Percentiles rank a stretch among this genome's conserved stretches.
Evolutionary conservation across 768 basidiomycete genomes (phyloP).

Genomic region (Russula abietina): DNA sequence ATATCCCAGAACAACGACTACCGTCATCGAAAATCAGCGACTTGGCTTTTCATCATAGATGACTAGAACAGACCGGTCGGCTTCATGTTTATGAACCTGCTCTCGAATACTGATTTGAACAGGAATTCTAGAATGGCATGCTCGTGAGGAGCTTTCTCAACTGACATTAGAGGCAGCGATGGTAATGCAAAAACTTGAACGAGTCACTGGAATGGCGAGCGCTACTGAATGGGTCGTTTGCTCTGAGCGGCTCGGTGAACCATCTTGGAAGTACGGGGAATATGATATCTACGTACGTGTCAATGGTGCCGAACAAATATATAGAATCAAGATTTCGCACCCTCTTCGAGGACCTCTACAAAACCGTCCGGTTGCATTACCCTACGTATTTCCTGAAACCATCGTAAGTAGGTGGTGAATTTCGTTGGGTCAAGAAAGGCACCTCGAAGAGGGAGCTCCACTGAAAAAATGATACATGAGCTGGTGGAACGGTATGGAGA

Average conservation of each 20-base stretch:
- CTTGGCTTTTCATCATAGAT: too few species aligned
- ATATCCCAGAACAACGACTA: conserved; percentile 24
- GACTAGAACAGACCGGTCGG: conserved; percentile 24
- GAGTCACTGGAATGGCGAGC: conserved; percentile 6
- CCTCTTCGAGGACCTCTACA: conserved; percentile 69
- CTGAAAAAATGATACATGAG: conserved; percentile 38
- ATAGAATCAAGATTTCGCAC: conserved; percentile 33
- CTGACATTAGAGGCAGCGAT: conserved; percentile 10
- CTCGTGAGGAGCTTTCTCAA: conserved; percentile 16
- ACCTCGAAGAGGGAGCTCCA: conserved; percentile 16
- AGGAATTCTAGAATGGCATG: conserved; percentile 25
- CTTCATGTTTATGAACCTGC: conserved; percentile 26
- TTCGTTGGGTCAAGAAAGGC: background rate
- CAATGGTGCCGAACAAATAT: background rate
- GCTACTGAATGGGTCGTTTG: conserved; percentile 21
- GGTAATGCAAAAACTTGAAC: conserved; percentile 3
- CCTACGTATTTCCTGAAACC: conserved; percentile 59
- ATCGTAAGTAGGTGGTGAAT: conserved; percentile 28
- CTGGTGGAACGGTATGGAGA: conserved; percentile 33
- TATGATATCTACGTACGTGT: conserved; percentile 48
- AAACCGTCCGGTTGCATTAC: conserved; percentile 64
- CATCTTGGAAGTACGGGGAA: conserved; percentile 73
- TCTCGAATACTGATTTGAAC: conserved; percentile 26
- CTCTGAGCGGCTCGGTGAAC: conserved; percentile 68
- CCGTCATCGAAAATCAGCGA: conserved; percentile 3